Evolutionary conservation across 306 rosid genomes (phyloP).

Genomic region (Prunus kanzakura): DNA sequence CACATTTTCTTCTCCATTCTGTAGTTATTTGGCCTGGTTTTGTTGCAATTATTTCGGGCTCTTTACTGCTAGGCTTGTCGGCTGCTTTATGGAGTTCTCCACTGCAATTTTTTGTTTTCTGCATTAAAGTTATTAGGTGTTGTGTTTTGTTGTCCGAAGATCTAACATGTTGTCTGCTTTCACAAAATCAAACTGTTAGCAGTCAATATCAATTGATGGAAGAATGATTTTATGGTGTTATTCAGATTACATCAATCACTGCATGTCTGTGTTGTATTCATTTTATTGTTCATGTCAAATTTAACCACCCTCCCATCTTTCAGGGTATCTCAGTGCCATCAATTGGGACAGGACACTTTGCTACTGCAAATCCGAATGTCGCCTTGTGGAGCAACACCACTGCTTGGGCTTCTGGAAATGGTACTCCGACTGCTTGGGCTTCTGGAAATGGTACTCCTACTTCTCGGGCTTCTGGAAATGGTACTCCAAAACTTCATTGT

Average conservation of each 20-base stretch:
- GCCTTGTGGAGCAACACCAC: slow-evolving; percentile 22
- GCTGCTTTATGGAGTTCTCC: neutral
- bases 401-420: slow-evolving; percentile 14
- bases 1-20: neutral
- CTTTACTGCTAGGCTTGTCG: neutral
- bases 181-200: neutral
- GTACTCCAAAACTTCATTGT: slow-evolving; percentile 32
- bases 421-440: slow-evolving; percentile 18
- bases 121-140: neutral
- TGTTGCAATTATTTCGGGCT: neutral
- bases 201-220: neutral
- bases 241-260: neutral
- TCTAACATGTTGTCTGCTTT: neutral
- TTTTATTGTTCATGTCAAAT: neutral
- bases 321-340: slow-evolving; percentile 14
- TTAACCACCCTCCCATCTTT: neutral
- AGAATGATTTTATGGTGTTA: neutral
- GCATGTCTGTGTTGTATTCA: neutral
- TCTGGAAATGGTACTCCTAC: slow-evolving; percentile 16
- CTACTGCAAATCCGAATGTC: slow-evolving; percentile 10
- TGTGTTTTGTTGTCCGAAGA: neutral
- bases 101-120: neutral
- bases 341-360: slow-evolving; percentile 5
- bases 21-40: neutral
- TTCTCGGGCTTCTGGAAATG: slow-evolving; percentile 26